phyloP scores from a whole-genome alignment of 2,329 filamentous ascomycete genomes.

The Aspergillus sp. region DNA sequence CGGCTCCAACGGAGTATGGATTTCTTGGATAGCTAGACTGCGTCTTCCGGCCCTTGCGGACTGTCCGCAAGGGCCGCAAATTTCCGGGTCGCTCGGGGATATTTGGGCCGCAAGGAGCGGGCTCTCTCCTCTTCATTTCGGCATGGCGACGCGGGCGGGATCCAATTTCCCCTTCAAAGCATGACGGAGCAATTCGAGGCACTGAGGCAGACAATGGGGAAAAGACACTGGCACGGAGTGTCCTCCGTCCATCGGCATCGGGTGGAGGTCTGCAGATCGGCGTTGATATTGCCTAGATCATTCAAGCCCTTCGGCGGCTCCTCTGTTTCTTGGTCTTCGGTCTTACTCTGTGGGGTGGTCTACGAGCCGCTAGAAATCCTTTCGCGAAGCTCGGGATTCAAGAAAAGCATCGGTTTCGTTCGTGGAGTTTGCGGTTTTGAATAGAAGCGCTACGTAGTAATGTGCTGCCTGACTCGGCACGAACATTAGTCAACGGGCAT shows the following conservation, averaged over 20 bases:
- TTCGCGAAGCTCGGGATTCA: background rate
- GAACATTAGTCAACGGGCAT: no score
- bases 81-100: background rate
- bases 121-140: background rate
- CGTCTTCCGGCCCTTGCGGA: background rate
- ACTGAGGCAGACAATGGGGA: no score
- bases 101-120: background rate
- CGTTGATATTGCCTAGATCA: background rate
- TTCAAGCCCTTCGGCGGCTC: background rate
- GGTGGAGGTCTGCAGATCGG: background rate
- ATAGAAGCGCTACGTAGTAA: no score
- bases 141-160: background rate
- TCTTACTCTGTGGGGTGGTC: background rate
- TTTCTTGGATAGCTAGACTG: no score
- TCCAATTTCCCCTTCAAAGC: background rate
- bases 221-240: no score
- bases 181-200: no score
- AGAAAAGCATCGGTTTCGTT: no score
- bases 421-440: no score
- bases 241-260: background rate
- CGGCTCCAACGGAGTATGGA: no score
- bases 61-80: background rate
- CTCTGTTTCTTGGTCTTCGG: background rate
- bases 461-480: no score
- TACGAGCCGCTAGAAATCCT: background rate